phyloP scores from a whole-genome alignment of 1,284 basidiomycete species.

The Termitomyces sp. region DNA sequence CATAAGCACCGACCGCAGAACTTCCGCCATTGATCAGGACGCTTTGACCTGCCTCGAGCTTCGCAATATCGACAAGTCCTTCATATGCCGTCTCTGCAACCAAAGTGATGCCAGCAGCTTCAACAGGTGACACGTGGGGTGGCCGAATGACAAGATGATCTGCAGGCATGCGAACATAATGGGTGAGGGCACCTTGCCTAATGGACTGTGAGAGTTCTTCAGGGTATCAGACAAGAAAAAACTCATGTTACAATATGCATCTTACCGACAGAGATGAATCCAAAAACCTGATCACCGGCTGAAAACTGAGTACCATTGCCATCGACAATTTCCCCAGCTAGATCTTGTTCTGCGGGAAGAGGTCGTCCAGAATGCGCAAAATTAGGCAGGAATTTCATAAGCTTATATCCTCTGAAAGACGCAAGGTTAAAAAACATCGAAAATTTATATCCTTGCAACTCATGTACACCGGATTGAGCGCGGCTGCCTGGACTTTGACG shows the following conservation, averaged over 20 bases:
- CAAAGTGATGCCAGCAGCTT: conserved; percentile 56
- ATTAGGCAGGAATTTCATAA: conserved; percentile 48
- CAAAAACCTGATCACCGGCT: conserved; percentile 58
- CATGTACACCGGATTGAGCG: conserved; percentile 60
- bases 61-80: conserved; percentile 36
- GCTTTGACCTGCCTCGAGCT: conserved; percentile 40
- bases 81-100: conserved; percentile 55
- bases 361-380: conserved; percentile 42
- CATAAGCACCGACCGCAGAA: conserved; percentile 56
- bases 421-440: not conserved
- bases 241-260: not conserved
- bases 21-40: conserved; percentile 67
- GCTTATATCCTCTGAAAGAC: conserved; percentile 45
- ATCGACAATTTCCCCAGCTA: conserved; percentile 56
- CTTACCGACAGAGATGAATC: conserved; percentile 38
- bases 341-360: conserved; percentile 52
- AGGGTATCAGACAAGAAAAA: not conserved
- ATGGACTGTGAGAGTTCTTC: conserved; percentile 23
- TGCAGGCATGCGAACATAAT: conserved; percentile 45
- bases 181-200: conserved; percentile 46
- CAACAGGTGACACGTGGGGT: conserved; percentile 36
- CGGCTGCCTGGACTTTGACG: conserved; percentile 57
- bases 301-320: conserved; percentile 46
- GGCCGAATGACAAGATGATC: conserved; percentile 42
- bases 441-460: conserved; percentile 15